Evolutionary conservation across 495 filamentous ascomycete genomes (phyloP), one percentile per base, ranked within the genome.

Genomic region (Xylaria castorea): DNA sequence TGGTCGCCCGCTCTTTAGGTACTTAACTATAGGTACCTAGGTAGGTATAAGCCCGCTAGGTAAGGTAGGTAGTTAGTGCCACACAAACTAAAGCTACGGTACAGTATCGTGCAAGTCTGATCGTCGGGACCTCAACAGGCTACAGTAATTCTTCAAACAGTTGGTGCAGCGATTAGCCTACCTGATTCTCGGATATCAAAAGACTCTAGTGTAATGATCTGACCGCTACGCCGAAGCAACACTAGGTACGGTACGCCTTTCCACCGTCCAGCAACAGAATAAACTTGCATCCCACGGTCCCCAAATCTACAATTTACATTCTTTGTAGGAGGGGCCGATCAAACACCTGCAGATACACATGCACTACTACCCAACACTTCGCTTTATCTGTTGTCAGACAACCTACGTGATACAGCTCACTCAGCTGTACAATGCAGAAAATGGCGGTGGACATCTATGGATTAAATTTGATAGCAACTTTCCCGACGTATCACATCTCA

Each of bases 381-480:
- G 20, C 27, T 58, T 18, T 34, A 34, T 58, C 55, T 34, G 12
- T 25, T 51, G 55, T 58, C 3, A 32, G 27, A 63, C 18, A 44
- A 9, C 40, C 44, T 51, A 51, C 40, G 18, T 11, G 3, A 46
- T 46, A 70, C 44, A 32, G 27, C n/a, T 44, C 36, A 40, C 42
- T 32, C 57, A 34, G 65, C 46, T 14, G 22, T n/a, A 27, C 40
- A 63, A 68, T 55, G 27, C 27, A 12, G 63, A 22, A 36, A 58
- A 46, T 34, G 50, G 69, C 46, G 48, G 69, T 71, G 53, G 70
- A 58, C 63, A 51, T 57, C 61, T 25, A 51, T 79, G 75, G 72
- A 78, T 79, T 79, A 79, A 72, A 77, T 69, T 58, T 73, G 74
- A 74, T 69, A 66, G 71, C 73, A 55, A 46, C 74, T 73, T 76